Evolutionary conservation across 441 rosid species (phyloP).

Genomic region (Hura crepitans): DNA sequence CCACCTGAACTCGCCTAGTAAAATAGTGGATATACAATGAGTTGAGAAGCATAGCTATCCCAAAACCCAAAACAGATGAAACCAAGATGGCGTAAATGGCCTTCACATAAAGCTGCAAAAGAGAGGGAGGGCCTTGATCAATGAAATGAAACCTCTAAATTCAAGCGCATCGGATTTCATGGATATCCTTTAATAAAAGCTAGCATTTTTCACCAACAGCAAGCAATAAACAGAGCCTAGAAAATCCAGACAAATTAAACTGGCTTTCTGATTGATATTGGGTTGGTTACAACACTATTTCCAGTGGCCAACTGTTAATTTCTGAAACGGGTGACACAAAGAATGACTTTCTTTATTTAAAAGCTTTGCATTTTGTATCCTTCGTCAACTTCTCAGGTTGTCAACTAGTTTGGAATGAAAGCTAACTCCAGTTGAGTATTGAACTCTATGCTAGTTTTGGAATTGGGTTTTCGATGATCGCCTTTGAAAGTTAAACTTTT

Average conservation of each 20-base stretch:
- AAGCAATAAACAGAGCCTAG: neutral
- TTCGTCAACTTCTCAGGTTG: too few species aligned
- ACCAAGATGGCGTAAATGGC: slow-evolving; percentile 56
- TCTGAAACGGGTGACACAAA: neutral
- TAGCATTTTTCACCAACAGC: too few species aligned
- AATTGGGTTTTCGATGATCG: neutral
- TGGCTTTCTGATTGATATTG: neutral
- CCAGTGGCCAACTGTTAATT: neutral
- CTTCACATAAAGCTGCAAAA: slow-evolving; percentile 61
- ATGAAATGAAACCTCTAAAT: neutral
- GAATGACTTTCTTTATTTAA: neutral
- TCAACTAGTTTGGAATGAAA: too few species aligned
- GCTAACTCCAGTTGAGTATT: too few species aligned
- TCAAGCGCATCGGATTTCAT: neutral
- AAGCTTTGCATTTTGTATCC: neutral
- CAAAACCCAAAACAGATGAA: slow-evolving; percentile 71
- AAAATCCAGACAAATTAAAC: neutral
- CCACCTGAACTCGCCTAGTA: slow-evolving; percentile 51
- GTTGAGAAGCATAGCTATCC: slow-evolving; percentile 63
- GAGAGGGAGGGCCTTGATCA: neutral
- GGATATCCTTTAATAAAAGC: too few species aligned
- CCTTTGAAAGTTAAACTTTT: neutral
- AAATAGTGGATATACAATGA: slow-evolving; percentile 54
- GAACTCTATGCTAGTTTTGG: neutral
- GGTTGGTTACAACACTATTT: neutral